Evolutionary conservation across 2,329 filamentous ascomycete species (phyloP).

Genomic region (Sclerotinia minor): DNA sequence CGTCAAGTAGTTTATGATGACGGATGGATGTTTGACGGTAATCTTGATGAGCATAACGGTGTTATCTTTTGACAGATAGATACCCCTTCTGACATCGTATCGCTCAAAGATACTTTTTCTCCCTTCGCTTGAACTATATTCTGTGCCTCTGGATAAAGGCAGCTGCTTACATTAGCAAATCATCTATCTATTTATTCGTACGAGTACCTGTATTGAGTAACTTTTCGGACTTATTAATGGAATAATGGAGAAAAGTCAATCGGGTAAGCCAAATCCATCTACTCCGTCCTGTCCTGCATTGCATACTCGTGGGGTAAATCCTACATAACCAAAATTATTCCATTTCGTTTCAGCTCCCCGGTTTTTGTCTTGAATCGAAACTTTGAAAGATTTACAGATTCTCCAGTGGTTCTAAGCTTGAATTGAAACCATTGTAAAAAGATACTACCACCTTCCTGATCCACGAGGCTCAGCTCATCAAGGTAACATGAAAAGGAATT

Average conservation of each 20-base stretch:
- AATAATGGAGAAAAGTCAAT: neutral
- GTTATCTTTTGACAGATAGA: neutral
- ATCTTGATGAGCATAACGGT: neutral
- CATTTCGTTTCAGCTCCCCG: conserved; percentile 2
- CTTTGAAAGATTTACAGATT: neutral
- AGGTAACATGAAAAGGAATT: neutral
- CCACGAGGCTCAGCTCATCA: conserved; percentile 5
- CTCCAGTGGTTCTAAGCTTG: neutral
- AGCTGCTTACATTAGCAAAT: neutral
- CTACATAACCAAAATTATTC: neutral
- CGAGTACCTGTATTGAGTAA: neutral
- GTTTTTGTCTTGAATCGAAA: neutral
- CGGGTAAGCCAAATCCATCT: conserved; percentile 8
- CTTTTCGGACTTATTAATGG: neutral
- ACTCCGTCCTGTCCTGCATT: too few species aligned
- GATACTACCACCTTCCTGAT: conserved; percentile 16
- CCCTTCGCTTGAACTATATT: too few species aligned
- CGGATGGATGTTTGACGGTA: neutral
- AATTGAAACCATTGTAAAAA: neutral
- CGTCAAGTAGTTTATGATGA: neutral
- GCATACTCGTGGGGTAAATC: conserved; percentile 10
- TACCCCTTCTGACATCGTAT: neutral
- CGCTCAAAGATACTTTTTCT: neutral
- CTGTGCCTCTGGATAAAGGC: conserved; percentile 1
- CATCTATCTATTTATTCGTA: too few species aligned